These are phyloP conservation scores for Thymus mandschuricus DNA, from an alignment of 257 asterid genomes.

Conservation along the genomic window DNA sequence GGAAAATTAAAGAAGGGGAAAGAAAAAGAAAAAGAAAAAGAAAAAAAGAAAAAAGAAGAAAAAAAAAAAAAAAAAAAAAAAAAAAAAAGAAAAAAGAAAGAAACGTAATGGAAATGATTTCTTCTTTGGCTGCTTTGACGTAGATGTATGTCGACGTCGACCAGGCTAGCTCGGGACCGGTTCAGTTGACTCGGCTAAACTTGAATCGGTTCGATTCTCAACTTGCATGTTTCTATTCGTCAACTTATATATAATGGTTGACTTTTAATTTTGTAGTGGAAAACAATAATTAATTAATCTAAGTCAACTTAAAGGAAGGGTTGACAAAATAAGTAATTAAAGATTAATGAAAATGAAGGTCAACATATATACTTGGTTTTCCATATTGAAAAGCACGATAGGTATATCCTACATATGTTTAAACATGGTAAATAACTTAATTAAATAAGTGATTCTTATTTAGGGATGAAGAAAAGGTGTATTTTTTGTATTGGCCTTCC, in stretches of 20 bases:
- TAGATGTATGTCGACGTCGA: not conserved
- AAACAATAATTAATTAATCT: not conserved
- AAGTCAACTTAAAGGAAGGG: not conserved
- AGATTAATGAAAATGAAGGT: not conserved
- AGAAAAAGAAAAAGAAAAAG: not conserved
- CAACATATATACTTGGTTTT: not conserved
- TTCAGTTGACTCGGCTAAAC: not conserved
- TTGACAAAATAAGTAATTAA: not conserved
- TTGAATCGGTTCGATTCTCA: not conserved
- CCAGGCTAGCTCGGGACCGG: not conserved
- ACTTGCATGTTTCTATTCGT: not conserved
- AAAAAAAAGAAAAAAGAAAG: not conserved
- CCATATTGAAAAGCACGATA: not conserved
- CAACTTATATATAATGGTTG: not conserved
- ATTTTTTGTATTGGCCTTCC: too few species aligned
- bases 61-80: not conserved
- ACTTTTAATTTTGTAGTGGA: not conserved
- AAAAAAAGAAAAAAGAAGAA: not conserved
- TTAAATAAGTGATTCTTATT: too few species aligned
- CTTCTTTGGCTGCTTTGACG: conserved; percentile 15
- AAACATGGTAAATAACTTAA: too few species aligned
- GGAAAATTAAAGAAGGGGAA: not conserved
- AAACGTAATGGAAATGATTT: not conserved
- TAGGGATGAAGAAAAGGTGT: too few species aligned
- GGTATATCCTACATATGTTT: too few species aligned